phyloP scores from a whole-genome alignment of 2,329 filamentous ascomycete genomes.

The Hypoxylon sp. region DNA sequence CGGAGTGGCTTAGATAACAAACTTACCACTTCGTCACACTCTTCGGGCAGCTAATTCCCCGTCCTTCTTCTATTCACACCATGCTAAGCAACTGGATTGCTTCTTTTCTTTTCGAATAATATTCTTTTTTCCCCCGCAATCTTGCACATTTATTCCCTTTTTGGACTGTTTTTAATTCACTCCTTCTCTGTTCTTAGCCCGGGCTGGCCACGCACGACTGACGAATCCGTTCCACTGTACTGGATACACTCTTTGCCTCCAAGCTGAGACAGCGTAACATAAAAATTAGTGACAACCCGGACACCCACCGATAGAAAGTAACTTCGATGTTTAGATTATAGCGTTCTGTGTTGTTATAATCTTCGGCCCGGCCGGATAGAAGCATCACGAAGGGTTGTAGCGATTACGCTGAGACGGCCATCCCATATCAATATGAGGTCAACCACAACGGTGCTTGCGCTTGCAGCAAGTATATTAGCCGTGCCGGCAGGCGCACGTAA shows the following conservation, averaged over 20 bases:
- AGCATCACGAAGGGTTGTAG: conserved; percentile 10
- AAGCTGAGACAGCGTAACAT: conserved; percentile 36
- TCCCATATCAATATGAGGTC: conserved; percentile 48
- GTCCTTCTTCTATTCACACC: conserved; percentile 33
- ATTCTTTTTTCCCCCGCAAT: conserved; percentile 24
- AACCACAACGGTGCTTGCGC: conserved; percentile 45
- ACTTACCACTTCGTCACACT: conserved; percentile 30
- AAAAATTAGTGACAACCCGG: conserved; percentile 34
- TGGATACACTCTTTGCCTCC: conserved; percentile 39
- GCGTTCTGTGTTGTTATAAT: conserved; percentile 33
- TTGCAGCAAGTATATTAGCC: conserved; percentile 50
- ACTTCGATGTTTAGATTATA: conserved; percentile 46
- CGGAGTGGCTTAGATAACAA: conserved; percentile 46
- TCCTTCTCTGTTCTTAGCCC: conserved; percentile 36
- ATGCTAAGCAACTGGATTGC: conserved; percentile 39
- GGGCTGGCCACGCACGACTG: conserved; percentile 47
- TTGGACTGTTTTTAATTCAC: conserved; percentile 34
- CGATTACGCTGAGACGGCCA: conserved; percentile 14
- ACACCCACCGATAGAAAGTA: conserved; percentile 18
- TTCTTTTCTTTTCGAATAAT: conserved; percentile 34
- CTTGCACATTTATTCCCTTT: conserved; percentile 29
- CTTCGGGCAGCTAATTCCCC: conserved; percentile 29
- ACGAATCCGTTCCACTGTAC: conserved; percentile 49
- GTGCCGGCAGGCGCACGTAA: conserved; percentile 50
- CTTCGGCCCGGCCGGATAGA: conserved; percentile 35